A percentile compares a stretch with the other conserved stretches of the same genome.
These are phyloP conservation scores for Chaetomium tenue DNA, from an alignment of 495 filamentous ascomycete genomes.

Conservation along the genomic window DNA sequence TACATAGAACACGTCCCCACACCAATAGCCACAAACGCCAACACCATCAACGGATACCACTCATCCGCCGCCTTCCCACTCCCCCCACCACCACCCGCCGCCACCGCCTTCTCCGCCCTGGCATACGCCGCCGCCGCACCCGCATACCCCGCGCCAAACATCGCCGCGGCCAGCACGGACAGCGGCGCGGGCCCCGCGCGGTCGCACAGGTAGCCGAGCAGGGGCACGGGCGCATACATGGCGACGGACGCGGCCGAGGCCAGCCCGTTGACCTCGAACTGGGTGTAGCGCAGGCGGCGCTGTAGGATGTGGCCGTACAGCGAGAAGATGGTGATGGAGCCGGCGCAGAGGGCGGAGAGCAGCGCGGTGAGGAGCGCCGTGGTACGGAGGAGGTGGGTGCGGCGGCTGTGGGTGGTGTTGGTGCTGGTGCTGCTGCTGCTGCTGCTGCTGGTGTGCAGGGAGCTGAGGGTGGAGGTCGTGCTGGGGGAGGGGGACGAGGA, in stretches of 20 bases:
- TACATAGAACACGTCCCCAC: slow-evolving; percentile 85
- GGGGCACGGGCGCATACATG: slow-evolving; percentile 83
- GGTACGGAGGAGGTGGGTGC: slow-evolving; percentile 32
- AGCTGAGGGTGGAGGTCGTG: slow-evolving; percentile 26
- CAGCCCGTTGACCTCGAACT: slow-evolving; percentile 86
- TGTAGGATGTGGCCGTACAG: slow-evolving; percentile 89
- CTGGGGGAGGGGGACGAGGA: slow-evolving; percentile 36
- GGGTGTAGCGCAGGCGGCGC: slow-evolving; percentile 76
- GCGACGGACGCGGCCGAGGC: slow-evolving; percentile 78
- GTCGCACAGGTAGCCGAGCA: slow-evolving; percentile 91
- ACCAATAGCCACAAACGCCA: slow-evolving; percentile 78
- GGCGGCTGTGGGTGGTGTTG: background rate
- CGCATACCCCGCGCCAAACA: slow-evolving; percentile 80
- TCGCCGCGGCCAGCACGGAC: slow-evolving; percentile 62
- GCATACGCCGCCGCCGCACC: slow-evolving; percentile 77
- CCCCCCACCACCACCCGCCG: background rate
- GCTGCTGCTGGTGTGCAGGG: slow-evolving; percentile 22
- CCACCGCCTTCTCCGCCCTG: slow-evolving; percentile 45
- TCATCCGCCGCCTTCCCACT: slow-evolving; percentile 51
- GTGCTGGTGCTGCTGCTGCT: slow-evolving; percentile 20
- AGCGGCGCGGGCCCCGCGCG: slow-evolving; percentile 75
- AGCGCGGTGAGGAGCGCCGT: slow-evolving; percentile 45
- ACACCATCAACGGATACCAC: slow-evolving; percentile 78
- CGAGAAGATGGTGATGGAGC: slow-evolving; percentile 83
- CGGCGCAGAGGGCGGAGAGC: slow-evolving; percentile 65